Evolutionary conservation across 1,284 basidiomycete genomes (phyloP), one percentile per base, ranked within the genome.

Genomic region (Apiotrichum porosum): DNA sequence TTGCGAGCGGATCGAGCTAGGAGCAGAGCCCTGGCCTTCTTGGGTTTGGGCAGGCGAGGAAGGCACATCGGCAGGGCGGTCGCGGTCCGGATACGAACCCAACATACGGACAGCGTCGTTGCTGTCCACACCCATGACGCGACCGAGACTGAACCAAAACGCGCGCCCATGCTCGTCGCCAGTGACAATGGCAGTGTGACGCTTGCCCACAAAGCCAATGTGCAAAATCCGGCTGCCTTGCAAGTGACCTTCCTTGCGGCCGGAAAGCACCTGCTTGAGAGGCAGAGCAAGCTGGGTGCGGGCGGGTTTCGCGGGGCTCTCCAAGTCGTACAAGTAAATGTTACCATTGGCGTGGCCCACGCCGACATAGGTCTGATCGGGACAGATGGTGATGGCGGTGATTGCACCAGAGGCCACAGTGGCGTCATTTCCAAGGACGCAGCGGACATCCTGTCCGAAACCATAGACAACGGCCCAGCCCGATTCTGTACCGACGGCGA

Each of bases 61-160:
- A 3, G 28, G 45, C 17, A 35, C 42, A 5, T 24, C 32, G 12
- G 32, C 10, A 17, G 28, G 17, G 6, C 38, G 30, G 15, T 51
- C 75, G 31, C 82, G 80, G 17, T 82, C 78, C 9, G 87, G 85
- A 68, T 97, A 97, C 62, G 85, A 86, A 0, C 95, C 95, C 5
- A 97, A 79, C 52, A 99, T 88, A 14, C 95, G 83, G 31, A 98
- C 80, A 12, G 90, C 91, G 68, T 99, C 95, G 35, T 88, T 86
- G 9, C 92, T 93, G 46, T 95, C 91, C 14, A 99, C 86, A 54
- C 97, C 97, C 17, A 98, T 79, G 8, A 98, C 86, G 64, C 90
- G 93, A 17, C 95, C 93, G 3, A 99, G 77, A 44, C 86, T 89
- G 71, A 97, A 94, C 70, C 91, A 97, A 73, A 99, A 98, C 0